Base-by-base conservation (phyloP, 78 protist genomes). In the Dictyostelium brefeldianum region DNA sequence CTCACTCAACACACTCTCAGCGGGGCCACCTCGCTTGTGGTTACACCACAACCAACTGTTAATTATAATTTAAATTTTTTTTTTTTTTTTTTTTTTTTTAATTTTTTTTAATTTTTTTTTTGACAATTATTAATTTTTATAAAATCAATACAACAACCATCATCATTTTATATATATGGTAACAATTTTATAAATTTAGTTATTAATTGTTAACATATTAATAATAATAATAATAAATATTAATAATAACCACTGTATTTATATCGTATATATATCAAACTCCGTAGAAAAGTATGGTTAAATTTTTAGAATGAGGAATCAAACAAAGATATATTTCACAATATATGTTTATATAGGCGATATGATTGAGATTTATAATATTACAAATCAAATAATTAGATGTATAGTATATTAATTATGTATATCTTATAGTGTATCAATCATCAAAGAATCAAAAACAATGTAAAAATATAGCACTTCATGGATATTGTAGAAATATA, bases 401-500 rank as follows among this genome's bases (percentile, higher is more conserved):
- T 36, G 2, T 36, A 3, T 36, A n/a, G n/a, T 36, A 36, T 51
- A 51, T 51, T 51, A 51, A 51, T 51, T 14, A 14, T 51, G 56
- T 51, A 3, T 51, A 51, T 51, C 6, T 62, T 25, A 65, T 29
- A 65, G 75, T 67, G 75, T 67, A 67, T 67, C 75, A 67, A 67
- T 31, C n/a, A 62, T 18, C 75, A 67, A 67, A 67, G 29, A 67
- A 67, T 67, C 48, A 12, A 67, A 67, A 67, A 67, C 75, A 67
- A 67, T 75, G 81, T 25, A 75, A 75, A 48, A 75, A 75, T 75
- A 43, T 75, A 14, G 56, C 62, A 11, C 59, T 41, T 5, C 51
- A 75, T 75, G 81, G 81, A 48, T 75, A 48, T 48, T 75, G 81
- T 75, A 53, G 81, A 48, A 43, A 75, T 50, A 22, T 14, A 7